A percentile compares a stretch with the other conserved stretches of the same genome.
phyloP scores from a whole-genome alignment of 148 eudicot genomes.

The Chenopodium suecicum region DNA sequence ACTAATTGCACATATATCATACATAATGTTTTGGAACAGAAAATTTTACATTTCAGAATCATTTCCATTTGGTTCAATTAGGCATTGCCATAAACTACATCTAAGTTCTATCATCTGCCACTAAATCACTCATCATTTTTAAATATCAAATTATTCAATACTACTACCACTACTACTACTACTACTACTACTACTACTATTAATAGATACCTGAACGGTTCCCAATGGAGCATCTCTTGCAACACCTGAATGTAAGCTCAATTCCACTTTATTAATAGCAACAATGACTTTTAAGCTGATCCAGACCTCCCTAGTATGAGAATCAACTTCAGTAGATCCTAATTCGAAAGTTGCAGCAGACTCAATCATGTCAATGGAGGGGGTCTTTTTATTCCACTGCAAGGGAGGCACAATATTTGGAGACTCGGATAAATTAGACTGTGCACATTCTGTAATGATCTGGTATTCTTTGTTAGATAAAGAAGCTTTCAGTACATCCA shows the following conservation, averaged over 20 bases:
- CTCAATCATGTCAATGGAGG: conserved; percentile 37
- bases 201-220: conserved; percentile 60
- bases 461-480: conserved; percentile 84
- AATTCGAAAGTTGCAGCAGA: conserved; percentile 37
- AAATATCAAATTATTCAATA: neutral
- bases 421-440: conserved; percentile 75
- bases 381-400: conserved; percentile 31
- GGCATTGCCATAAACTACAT: neutral
- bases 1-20: no score
- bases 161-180: no score
- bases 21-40: no score
- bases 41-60: neutral
- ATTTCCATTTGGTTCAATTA: neutral
- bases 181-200: no score
- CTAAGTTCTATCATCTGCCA: neutral
- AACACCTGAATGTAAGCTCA: conserved; percentile 68
- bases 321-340: conserved; percentile 40
- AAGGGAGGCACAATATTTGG: conserved; percentile 63
- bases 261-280: conserved; percentile 70
- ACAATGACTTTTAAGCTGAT: conserved; percentile 64
- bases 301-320: conserved; percentile 45
- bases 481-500: conserved; percentile 77
- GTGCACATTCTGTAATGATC: conserved; percentile 90
- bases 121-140: neutral
- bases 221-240: conserved; percentile 80